A percentile compares a stretch with the other conserved stretches of the same genome.
phyloP scores from a whole-genome alignment of 441 rosid species.

The Melianthus villosus region DNA sequence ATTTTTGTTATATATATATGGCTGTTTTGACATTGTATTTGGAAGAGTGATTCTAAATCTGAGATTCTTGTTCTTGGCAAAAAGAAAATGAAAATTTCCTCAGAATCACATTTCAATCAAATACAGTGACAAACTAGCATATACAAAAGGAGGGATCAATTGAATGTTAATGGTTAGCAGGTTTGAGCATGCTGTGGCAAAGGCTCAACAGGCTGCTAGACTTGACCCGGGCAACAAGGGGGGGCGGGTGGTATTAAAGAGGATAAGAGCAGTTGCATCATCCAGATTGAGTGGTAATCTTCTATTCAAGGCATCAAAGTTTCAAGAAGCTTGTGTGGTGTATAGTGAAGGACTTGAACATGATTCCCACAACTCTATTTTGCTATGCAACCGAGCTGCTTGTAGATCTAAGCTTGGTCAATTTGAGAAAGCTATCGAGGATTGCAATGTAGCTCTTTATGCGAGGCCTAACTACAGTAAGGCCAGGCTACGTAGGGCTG shows the following conservation, averaged over 20 bases:
- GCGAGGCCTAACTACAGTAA: constrained; percentile 54
- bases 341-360: constrained; percentile 64
- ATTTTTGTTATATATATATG: no score
- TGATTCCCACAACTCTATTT: constrained; percentile 43
- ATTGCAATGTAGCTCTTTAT: constrained; percentile 50
- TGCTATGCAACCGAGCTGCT: constrained; percentile 77
- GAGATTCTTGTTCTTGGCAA: no score
- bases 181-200: constrained; percentile 50
- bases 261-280: constrained; percentile 35
- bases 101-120: no score
- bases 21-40: no score
- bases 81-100: no score
- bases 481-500: constrained; percentile 66
- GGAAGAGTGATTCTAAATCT: no score
- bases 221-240: constrained; percentile 55
- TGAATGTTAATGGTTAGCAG: no score
- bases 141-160: no score
- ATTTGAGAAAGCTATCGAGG: constrained; percentile 57
- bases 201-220: constrained; percentile 42
- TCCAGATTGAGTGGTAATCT: constrained; percentile 58
- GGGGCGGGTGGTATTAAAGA: constrained; percentile 18
- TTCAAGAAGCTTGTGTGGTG: constrained; percentile 36
- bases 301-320: constrained; percentile 49
- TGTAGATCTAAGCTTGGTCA: constrained; percentile 50
- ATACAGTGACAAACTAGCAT: no score